Evolutionary conservation across 2,329 filamentous ascomycete species (phyloP).

Genomic region (Zymoseptoria tritici): DNA sequence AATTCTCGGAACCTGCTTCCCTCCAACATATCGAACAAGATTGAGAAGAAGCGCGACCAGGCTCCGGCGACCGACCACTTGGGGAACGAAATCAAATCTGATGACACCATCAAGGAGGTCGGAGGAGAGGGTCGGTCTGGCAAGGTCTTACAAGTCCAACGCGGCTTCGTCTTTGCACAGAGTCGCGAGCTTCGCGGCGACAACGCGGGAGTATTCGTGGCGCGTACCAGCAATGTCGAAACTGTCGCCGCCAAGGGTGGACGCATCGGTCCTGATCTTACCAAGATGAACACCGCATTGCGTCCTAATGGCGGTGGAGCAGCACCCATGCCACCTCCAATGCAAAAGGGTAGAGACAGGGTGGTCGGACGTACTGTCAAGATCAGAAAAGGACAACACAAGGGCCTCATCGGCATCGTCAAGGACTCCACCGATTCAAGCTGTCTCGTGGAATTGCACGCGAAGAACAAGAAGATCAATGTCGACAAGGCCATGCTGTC

Average conservation of each 20-base stretch:
- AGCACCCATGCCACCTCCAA: constrained; percentile 60
- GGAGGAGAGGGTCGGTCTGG: constrained; percentile 79
- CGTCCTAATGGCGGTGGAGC: constrained; percentile 50
- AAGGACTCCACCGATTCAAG: constrained; percentile 85
- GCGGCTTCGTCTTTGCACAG: constrained; percentile 85
- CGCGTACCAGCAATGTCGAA: constrained; percentile 74
- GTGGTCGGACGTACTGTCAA: constrained; percentile 87
- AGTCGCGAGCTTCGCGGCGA: constrained; percentile 69
- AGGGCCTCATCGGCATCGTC: constrained; percentile 88
- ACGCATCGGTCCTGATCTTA: constrained; percentile 71
- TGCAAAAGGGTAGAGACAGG: constrained; percentile 67
- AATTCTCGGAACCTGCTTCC: constrained; percentile 75
- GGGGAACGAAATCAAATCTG: constrained; percentile 82
- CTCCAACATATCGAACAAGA: constrained; percentile 83
- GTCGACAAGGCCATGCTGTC: constrained; percentile 74
- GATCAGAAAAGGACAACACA: constrained; percentile 79
- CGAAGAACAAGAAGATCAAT: constrained; percentile 85
- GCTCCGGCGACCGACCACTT: constrained; percentile 89
- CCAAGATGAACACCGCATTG: constrained; percentile 85
- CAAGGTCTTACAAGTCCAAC: constrained; percentile 87
- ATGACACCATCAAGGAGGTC: constrained; percentile 87
- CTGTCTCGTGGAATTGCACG: constrained; percentile 86
- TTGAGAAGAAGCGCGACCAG: constrained; percentile 65
- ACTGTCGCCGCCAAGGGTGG: constrained; percentile 94
- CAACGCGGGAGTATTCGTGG: constrained; percentile 84